Percentiles rank a stretch among this genome's conserved stretches.
phyloP scores from a whole-genome alignment of 164 flowering plant genomes.

The Magnolia sinica region DNA sequence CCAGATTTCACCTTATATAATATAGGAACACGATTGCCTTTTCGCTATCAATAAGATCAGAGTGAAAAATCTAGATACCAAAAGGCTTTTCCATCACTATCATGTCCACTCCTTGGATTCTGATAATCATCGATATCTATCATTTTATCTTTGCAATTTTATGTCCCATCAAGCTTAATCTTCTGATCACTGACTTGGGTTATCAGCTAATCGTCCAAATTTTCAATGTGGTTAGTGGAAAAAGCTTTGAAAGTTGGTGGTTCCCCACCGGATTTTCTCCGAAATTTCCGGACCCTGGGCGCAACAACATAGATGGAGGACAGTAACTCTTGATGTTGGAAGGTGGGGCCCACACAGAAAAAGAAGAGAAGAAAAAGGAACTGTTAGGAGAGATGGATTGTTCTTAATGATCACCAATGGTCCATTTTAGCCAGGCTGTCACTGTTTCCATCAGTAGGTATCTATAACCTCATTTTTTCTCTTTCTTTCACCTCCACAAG shows the following conservation, averaged over 20 bases:
- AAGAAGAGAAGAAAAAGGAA: slow-evolving; percentile 1
- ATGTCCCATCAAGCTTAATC: background rate
- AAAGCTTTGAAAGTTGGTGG: background rate
- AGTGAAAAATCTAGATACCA: background rate
- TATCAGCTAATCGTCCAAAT: background rate
- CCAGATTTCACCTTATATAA: background rate
- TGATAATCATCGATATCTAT: background rate
- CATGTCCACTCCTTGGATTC: background rate
- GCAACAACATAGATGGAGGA: background rate
- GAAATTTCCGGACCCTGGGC: background rate
- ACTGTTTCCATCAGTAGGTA: slow-evolving; percentile 19
- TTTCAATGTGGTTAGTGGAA: background rate
- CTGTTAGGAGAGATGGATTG: slow-evolving; percentile 31
- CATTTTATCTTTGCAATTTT: background rate
- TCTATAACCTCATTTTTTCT: slow-evolving; percentile 15
- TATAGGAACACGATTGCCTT: background rate
- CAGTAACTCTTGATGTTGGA: background rate
- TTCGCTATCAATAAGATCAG: background rate
- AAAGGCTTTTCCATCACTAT: background rate
- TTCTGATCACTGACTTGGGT: background rate
- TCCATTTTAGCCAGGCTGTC: slow-evolving; percentile 57
- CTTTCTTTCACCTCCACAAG: slow-evolving; percentile 36
- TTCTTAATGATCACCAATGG: slow-evolving; percentile 27
- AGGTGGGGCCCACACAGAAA: background rate
- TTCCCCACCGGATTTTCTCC: background rate